Percentiles rank a stretch among this genome's conserved stretches.
Evolutionary conservation across 148 eudicot species (phyloP).

Genomic region (Rhododendron williamsianum): DNA sequence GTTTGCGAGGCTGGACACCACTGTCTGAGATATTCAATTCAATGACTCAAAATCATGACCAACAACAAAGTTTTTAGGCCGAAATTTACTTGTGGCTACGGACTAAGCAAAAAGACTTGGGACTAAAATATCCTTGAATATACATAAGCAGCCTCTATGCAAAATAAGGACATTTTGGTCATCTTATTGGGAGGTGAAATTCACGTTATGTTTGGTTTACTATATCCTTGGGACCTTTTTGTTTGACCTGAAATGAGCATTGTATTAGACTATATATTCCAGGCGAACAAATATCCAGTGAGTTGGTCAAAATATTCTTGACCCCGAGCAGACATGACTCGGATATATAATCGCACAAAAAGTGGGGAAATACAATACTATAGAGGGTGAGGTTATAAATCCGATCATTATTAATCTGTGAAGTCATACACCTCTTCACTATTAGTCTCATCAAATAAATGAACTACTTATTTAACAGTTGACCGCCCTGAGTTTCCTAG

Average conservation of each 20-base stretch:
- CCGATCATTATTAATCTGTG: neutral
- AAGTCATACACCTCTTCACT: neutral
- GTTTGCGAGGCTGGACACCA: conserved; percentile 50
- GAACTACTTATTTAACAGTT: too few species aligned
- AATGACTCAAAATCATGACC: neutral
- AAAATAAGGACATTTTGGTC: neutral
- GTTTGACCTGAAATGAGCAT: neutral
- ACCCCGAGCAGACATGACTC: neutral
- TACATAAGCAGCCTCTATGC: neutral
- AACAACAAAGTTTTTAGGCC: neutral
- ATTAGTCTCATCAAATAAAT: too few species aligned
- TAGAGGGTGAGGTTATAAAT: neutral
- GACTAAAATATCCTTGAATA: neutral
- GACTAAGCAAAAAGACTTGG: neutral
- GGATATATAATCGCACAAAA: neutral
- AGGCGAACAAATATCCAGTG: neutral
- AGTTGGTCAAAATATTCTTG: neutral
- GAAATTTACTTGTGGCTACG: neutral
- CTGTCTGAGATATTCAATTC: conserved; percentile 35
- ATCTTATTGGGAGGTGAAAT: neutral
- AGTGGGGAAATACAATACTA: neutral
- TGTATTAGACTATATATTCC: neutral
- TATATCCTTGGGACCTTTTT: neutral
- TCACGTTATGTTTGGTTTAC: neutral
- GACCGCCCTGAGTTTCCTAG: too few species aligned